Conservation (phyloP, 2,329 filamentous ascomycete species). For the Lomentospora prolificans region DNA sequence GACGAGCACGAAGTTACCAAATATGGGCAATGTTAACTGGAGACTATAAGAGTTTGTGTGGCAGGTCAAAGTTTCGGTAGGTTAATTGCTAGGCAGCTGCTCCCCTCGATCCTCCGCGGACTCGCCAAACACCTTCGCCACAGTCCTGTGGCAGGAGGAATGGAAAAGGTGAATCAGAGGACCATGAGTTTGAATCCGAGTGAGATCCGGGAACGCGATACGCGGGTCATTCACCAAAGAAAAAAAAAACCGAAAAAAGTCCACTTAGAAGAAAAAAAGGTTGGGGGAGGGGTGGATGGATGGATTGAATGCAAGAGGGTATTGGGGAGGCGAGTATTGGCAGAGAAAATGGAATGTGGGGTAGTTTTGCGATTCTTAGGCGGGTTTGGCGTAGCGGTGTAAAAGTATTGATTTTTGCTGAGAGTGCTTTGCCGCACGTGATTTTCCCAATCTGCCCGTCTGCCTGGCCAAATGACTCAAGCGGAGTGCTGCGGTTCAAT, state of each 20-base stretch:
- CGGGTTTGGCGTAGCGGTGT: conserved; percentile 1
- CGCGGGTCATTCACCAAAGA: neutral
- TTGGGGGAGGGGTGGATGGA: neutral
- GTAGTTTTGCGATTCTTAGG: neutral
- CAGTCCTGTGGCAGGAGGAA: neutral
- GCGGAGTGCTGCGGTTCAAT: neutral
- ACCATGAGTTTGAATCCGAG: neutral
- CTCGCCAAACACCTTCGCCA: neutral
- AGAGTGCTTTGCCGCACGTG: neutral
- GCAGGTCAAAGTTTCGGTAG: too few relatives aligned
- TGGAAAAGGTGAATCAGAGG: neutral
- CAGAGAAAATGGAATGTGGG: conserved; percentile 1
- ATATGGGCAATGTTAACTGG: too few relatives aligned
- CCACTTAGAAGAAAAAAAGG: neutral
- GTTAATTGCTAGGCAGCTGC: neutral
- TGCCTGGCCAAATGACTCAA: neutral
- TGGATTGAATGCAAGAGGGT: conserved; percentile 1
- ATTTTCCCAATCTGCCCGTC: neutral
- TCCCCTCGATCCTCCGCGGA: neutral
- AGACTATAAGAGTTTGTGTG: too few relatives aligned
- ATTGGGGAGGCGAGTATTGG: neutral
- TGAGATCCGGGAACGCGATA: neutral
- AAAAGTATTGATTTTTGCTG: neutral
- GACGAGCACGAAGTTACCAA: too few relatives aligned
- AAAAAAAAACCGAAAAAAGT: neutral